phyloP scores from a whole-genome alignment of 1,139 yeast genomes.

The Hyphopichia pseudoburtonii region DNA sequence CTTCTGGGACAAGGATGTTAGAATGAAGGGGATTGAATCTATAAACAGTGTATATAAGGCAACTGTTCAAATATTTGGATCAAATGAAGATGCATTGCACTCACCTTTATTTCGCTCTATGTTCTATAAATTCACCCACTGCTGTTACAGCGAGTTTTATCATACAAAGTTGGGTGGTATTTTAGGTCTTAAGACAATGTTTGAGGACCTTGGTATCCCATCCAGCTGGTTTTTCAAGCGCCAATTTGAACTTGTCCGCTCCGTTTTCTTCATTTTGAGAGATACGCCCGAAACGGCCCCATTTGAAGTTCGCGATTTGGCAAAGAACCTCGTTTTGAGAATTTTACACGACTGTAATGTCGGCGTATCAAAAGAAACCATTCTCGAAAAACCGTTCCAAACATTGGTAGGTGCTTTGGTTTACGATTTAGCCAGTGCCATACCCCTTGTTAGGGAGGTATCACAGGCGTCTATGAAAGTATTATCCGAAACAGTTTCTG shows the following conservation, averaged over 20 bases:
- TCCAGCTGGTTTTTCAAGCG: slow-evolving; percentile 70
- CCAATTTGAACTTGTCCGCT: slow-evolving; percentile 82
- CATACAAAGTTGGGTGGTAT: slow-evolving; percentile 88
- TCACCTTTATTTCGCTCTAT: slow-evolving; percentile 76
- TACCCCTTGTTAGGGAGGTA: slow-evolving; percentile 76
- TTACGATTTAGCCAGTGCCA: slow-evolving; percentile 89
- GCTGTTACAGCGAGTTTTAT: slow-evolving; percentile 87
- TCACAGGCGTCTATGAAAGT: slow-evolving; percentile 71
- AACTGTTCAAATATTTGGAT: slow-evolving; percentile 67
- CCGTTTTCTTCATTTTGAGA: slow-evolving; percentile 83
- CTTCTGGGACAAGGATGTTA: slow-evolving; percentile 68
- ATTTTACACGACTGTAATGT: slow-evolving; percentile 66
- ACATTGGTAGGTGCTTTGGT: slow-evolving; percentile 85
- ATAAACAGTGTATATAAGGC: slow-evolving; percentile 63
- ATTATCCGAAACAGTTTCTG: slow-evolving; percentile 67
- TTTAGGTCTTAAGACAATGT: slow-evolving; percentile 72
- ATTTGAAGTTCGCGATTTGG: slow-evolving; percentile 67
- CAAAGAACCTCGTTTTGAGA: slow-evolving; percentile 63
- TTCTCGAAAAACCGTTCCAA: slow-evolving; percentile 72
- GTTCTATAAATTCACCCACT: slow-evolving; percentile 81
- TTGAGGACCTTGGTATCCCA: slow-evolving; percentile 68
- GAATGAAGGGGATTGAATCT: slow-evolving; percentile 69
- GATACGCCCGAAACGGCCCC: slow-evolving; percentile 94
- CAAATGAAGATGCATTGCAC: slow-evolving; percentile 60
- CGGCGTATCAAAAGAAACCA: slow-evolving; percentile 57